phyloP scores from a whole-genome alignment of 495 filamentous ascomycete genomes.

The Talaromyces wortmannii region DNA sequence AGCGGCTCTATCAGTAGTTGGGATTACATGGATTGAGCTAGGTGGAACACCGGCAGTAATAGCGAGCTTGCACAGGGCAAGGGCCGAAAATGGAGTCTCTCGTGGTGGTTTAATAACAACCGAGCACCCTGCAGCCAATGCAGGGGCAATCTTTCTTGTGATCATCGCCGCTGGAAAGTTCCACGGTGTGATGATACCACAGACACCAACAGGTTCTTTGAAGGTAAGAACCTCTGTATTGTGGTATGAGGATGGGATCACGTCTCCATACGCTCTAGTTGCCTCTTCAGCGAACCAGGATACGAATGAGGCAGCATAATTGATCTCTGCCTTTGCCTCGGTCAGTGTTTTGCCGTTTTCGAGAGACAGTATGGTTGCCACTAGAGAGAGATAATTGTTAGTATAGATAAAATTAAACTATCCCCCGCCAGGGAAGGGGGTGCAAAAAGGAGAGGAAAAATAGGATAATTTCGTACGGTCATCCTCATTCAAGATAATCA shows the following conservation, averaged over 20 bases:
- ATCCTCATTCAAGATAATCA: too few relatives aligned
- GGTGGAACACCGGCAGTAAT: conserved; percentile 37
- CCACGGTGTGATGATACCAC: conserved; percentile 93
- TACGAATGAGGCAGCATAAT: conserved; percentile 57
- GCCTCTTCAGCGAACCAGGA: conserved; percentile 65
- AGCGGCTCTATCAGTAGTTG: conserved; percentile 22
- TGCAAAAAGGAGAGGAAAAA: too few relatives aligned
- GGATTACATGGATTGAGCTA: conserved; percentile 11
- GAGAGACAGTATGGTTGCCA: conserved; percentile 7
- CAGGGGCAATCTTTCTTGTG: conserved; percentile 80
- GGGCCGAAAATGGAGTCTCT: conserved; percentile 79
- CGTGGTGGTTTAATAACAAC: conserved; percentile 79
- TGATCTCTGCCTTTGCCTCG: conserved; percentile 54
- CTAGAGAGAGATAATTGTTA: too few relatives aligned
- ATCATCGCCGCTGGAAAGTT: conserved; percentile 83
- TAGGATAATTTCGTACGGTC: too few relatives aligned
- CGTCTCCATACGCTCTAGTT: too few relatives aligned
- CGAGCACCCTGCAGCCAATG: conserved; percentile 75
- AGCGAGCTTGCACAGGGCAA: conserved; percentile 76
- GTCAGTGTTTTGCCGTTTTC: conserved; percentile 61
- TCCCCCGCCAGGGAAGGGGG: too few relatives aligned
- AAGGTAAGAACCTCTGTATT: conserved; percentile 67
- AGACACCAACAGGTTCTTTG: conserved; percentile 88
- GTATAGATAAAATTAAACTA: too few relatives aligned
- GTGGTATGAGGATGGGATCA: conserved; percentile 47